Evolutionary conservation across 164 flowering plant species (phyloP).

Genomic region (Piper longum): DNA sequence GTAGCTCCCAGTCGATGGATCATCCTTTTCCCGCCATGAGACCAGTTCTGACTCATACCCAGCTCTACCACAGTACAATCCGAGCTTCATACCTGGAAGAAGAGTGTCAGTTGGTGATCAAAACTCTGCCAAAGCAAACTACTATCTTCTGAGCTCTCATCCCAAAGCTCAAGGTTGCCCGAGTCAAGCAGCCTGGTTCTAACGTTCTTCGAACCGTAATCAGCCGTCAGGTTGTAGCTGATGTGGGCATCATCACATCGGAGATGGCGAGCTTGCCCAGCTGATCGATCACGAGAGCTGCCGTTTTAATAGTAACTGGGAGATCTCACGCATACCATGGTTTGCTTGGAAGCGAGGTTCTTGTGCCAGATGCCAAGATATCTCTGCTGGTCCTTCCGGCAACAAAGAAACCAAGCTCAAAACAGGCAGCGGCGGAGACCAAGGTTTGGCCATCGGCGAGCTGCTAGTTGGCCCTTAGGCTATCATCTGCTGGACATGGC

Average conservation of each 20-base stretch:
- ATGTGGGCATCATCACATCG: not conserved
- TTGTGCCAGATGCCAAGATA: conserved; percentile 29
- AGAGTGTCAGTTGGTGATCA: conserved; percentile 6
- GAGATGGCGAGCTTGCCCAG: not conserved
- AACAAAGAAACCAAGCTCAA: conserved; percentile 26
- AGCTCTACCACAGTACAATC: not conserved
- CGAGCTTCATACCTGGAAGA: conserved; percentile 7
- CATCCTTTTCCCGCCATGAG: conserved; percentile 4
- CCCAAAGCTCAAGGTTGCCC: not conserved
- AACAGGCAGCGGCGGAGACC: conserved; percentile 6
- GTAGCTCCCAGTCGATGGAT: conserved; percentile 10
- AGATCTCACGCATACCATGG: conserved; percentile 24
- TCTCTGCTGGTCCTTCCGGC: not conserved
- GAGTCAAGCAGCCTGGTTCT: not conserved
- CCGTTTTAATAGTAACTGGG: conserved; percentile 7
- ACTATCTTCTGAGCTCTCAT: not conserved
- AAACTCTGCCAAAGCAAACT: conserved; percentile 16
- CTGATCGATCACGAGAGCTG: not conserved
- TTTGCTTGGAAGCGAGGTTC: not conserved
- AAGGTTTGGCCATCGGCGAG: conserved; percentile 8
- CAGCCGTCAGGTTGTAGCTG: not conserved
- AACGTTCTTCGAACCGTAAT: not conserved
- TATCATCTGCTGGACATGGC: too few species aligned
- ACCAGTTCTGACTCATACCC: not conserved
- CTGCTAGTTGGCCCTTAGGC: too few species aligned